phyloP scores from a whole-genome alignment of 495 filamentous ascomycete species.

The Penicillium psychrofluorescens region DNA sequence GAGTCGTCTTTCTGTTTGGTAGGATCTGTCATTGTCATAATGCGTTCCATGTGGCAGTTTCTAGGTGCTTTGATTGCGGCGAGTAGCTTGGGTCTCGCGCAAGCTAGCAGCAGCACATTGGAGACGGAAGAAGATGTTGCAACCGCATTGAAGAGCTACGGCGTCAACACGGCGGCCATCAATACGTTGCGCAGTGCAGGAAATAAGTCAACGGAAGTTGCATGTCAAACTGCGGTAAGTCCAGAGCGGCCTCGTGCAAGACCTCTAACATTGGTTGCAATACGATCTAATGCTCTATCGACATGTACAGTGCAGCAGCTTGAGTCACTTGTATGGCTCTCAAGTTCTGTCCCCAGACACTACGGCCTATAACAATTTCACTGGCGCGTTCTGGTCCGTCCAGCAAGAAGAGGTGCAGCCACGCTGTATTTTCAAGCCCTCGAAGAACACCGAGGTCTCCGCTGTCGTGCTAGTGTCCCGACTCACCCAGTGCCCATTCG shows the following conservation, averaged over 20 bases:
- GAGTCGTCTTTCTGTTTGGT: too few species aligned
- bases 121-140: too few species aligned
- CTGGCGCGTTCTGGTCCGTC: constrained; percentile 38
- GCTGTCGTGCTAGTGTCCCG: constrained; percentile 11
- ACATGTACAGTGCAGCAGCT: constrained; percentile 4
- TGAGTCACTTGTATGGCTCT: constrained; percentile 11
- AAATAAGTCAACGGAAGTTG: background rate
- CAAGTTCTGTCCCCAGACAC: constrained; percentile 4
- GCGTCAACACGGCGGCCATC: constrained; percentile 4
- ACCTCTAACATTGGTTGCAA: background rate
- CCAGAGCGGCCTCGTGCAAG: background rate
- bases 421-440: constrained; percentile 17
- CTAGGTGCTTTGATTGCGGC: too few species aligned
- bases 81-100: too few species aligned
- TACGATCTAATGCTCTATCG: background rate
- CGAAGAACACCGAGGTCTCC: constrained; percentile 14
- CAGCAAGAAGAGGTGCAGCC: constrained; percentile 31
- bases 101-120: too few species aligned
- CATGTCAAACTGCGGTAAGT: constrained; percentile 8
- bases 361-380: constrained; percentile 13
- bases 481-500: constrained; percentile 24
- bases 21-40: too few species aligned
- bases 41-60: too few species aligned
- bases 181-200: too few species aligned
- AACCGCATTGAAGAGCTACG: background rate